A percentile compares a stretch with the other conserved stretches of the same genome.
These are phyloP conservation scores for Funneliformis geosporum DNA, from an alignment of 192 early-diverging fungal species.

Conservation along the genomic window DNA sequence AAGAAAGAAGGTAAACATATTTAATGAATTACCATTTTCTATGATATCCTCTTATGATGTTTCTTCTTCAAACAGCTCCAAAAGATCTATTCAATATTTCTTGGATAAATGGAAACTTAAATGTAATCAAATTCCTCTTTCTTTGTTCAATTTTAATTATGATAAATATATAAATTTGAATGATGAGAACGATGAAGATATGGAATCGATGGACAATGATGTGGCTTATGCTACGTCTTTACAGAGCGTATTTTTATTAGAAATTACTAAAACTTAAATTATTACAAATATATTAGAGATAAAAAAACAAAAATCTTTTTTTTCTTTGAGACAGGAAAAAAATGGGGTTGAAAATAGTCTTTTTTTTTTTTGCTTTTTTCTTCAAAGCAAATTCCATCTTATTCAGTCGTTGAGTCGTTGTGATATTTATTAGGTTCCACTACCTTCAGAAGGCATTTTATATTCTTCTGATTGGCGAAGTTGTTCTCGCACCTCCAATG, in stretches of 20 bases:
- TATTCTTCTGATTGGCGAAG: not conserved
- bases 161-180: constrained; percentile 21
- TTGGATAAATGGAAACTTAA: constrained; percentile 32
- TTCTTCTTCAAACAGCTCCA: constrained; percentile 6
- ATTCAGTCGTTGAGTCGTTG: not conserved
- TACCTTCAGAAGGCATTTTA: not conserved
- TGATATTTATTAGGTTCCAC: not conserved
- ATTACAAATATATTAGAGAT: not conserved
- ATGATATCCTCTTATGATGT: not conserved
- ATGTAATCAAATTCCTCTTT: constrained; percentile 16
- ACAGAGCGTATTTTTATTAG: constrained; percentile 16
- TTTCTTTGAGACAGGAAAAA: not conserved
- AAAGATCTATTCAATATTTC: constrained; percentile 25
- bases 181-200: not conserved
- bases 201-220: not conserved
- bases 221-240: not conserved
- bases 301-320: not conserved
- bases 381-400: not conserved
- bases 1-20: constrained; percentile 58
- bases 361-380: too few relatives aligned
- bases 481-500: not conserved
- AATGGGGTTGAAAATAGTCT: too few relatives aligned
- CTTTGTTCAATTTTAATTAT: constrained; percentile 17
- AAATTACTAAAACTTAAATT: constrained; percentile 8
- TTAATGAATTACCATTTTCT: not conserved